Conservation (phyloP, 192 early-diverging fungal species). For the Lobosporangium transversale region DNA sequence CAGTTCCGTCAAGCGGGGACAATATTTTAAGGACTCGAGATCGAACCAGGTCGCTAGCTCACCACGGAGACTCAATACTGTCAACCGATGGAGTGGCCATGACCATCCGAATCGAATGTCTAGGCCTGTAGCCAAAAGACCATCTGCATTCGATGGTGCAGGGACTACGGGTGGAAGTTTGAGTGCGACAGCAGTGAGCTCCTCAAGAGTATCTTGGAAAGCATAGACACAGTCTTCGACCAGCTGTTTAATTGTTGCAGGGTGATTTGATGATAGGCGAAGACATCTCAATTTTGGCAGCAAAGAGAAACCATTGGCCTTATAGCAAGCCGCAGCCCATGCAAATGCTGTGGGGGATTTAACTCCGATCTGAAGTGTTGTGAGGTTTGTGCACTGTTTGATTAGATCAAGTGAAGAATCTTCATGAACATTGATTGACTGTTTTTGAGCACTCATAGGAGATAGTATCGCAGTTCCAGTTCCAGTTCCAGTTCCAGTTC, state of each 20-base stretch:
- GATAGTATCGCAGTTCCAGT: neutral
- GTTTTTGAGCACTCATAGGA: neutral
- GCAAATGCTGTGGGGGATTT: conserved; percentile 15
- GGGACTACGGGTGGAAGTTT: conserved; percentile 16
- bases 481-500: neutral
- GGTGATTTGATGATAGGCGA: conserved; percentile 18
- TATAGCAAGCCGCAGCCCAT: conserved; percentile 27
- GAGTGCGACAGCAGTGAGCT: conserved; percentile 24
- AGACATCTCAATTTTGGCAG: conserved; percentile 7
- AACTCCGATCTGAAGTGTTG: conserved; percentile 39
- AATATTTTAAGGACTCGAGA: conserved; percentile 22
- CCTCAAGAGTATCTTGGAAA: conserved; percentile 28
- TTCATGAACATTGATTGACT: neutral
- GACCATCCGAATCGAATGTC: conserved; percentile 34
- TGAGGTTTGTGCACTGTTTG: conserved; percentile 4
- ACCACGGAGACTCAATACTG: conserved; percentile 15
- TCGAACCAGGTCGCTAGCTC: conserved; percentile 40
- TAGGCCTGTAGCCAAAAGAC: neutral
- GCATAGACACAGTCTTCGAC: conserved; percentile 31
- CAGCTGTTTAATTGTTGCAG: conserved; percentile 7
- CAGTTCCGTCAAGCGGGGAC: conserved; percentile 22
- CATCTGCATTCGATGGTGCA: neutral
- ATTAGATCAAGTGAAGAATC: conserved; percentile 19
- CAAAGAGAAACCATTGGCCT: neutral
- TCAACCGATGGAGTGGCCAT: conserved; percentile 16